phyloP scores from a whole-genome alignment of 257 asterid species.

The Scutellaria barbata region DNA sequence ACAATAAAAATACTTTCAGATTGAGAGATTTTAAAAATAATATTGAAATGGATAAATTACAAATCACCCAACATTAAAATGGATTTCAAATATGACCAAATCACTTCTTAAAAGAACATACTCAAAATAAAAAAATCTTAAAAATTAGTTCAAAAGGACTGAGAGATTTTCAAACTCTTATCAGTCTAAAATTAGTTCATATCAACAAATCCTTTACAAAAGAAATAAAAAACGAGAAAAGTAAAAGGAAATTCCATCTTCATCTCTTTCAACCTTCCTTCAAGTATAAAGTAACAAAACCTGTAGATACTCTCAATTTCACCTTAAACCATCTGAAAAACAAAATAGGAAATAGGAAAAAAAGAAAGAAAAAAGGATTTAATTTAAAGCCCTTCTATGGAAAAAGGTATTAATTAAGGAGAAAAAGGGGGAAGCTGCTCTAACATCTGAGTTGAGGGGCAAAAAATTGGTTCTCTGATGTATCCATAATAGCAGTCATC shows the following conservation, averaged over 20 bases:
- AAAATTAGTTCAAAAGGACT: no score
- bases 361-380: not conserved
- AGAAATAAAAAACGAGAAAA: not conserved
- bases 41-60: no score
- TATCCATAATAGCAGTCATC: not conserved
- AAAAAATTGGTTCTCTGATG: not conserved
- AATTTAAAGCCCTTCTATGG: not conserved
- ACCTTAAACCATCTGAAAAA: slow-evolving; percentile 13
- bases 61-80: no score
- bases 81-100: no score
- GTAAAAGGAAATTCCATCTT: not conserved
- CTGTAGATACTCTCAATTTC: not conserved
- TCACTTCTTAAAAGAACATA: no score
- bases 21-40: no score
- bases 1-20: no score
- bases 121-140: no score
- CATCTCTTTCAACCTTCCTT: not conserved
- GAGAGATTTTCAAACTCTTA: no score
- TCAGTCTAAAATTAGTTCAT: no score
- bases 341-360: not conserved
- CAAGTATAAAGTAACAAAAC: slow-evolving; percentile 14
- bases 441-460: not conserved
- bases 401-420: not conserved
- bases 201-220: not conserved
- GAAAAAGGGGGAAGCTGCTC: not conserved